phyloP scores from a whole-genome alignment of 345 rosid species.

The Capsella bursapastoris region DNA sequence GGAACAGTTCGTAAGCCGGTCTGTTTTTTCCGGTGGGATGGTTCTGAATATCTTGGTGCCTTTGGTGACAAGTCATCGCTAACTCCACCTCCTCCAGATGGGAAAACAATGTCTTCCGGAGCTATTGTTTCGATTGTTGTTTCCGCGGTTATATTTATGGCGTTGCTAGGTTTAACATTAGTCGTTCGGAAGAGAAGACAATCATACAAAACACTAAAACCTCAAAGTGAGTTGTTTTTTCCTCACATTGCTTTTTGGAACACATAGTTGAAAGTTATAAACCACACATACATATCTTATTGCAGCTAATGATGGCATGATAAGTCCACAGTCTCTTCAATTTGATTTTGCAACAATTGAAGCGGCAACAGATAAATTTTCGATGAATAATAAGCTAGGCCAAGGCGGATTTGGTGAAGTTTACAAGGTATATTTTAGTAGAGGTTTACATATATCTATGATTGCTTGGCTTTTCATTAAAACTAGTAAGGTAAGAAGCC shows the following conservation, averaged over 20 bases:
- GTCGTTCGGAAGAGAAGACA: conserved; percentile 23
- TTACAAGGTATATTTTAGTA: conserved; percentile 8
- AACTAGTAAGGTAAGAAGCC: background rate
- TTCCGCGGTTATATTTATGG: background rate
- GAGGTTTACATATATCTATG: background rate
- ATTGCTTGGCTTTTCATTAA: background rate
- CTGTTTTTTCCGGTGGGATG: conserved; percentile 39
- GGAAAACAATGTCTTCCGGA: background rate
- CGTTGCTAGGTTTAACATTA: conserved; percentile 13
- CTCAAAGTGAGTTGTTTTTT: conserved; percentile 17
- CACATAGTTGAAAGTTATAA: background rate
- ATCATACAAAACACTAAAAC: conserved; percentile 19
- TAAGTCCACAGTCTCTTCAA: conserved; percentile 13
- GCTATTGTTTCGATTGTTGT: conserved; percentile 18
- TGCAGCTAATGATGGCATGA: conserved; percentile 20
- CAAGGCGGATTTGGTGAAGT: conserved; percentile 23
- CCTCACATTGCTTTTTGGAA: background rate
- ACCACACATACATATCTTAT: background rate
- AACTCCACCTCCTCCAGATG: conserved; percentile 5
- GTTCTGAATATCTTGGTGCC: conserved; percentile 26
- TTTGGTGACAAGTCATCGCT: conserved; percentile 17
- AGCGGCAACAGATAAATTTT: conserved; percentile 18
- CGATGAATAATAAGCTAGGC: conserved; percentile 9
- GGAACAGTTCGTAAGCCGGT: conserved; percentile 22
- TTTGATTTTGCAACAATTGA: conserved; percentile 29